Evolutionary conservation across 164 flowering plant genomes (phyloP), one percentile per base, ranked within the genome.

Genomic region (Nelumbo lutea): DNA sequence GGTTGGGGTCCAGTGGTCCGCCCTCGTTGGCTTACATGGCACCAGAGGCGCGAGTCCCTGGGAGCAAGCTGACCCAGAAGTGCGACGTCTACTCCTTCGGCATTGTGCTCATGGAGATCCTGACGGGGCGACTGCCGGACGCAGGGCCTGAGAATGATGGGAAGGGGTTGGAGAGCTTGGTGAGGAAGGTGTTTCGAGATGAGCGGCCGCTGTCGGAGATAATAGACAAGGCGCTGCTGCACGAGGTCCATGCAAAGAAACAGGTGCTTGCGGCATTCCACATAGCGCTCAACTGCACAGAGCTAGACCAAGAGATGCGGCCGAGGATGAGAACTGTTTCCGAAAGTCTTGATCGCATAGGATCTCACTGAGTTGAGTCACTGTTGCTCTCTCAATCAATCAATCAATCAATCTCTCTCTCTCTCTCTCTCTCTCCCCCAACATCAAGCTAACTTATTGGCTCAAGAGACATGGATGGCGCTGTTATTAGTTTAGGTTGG

Each of bases 81-180:
- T 84, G 93, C 51, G 98, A 96, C 57, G 96, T 96, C 10, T 96
- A 86, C 74, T 85, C 99, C 2, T 93, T 89, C 45, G 99, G 99
- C 5, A 77, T 96, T 41, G 79, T 91, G 62, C 86, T 96, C 6
- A 40, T 96, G 84, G 99, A 96, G 80, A 70, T 90, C 8, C 71
- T 96, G 39, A 96, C 98, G 0, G 99, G 97, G 0, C 81, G 74
- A 61, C 48, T 71, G 39, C 94, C 98, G 0, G 87, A 85, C 48
- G 76, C 73, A 1, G 82, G 76, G 40, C 77, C 79, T 0, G 89
- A 86, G 59, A 77, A 80, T 15, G 82, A 83, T 44, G 85, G 80
- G 1, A 83, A 83, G 76, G 88, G 83, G 15, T 73, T 95, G 40
- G 97, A 87, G 70, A 73, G 85, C 62, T 72, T 81, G 14, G 93